A percentile compares a stretch with the other conserved stretches of the same genome.
Evolutionary conservation across 2,329 filamentous ascomycete species (phyloP).

Genomic region (Ophiostoma montium): DNA sequence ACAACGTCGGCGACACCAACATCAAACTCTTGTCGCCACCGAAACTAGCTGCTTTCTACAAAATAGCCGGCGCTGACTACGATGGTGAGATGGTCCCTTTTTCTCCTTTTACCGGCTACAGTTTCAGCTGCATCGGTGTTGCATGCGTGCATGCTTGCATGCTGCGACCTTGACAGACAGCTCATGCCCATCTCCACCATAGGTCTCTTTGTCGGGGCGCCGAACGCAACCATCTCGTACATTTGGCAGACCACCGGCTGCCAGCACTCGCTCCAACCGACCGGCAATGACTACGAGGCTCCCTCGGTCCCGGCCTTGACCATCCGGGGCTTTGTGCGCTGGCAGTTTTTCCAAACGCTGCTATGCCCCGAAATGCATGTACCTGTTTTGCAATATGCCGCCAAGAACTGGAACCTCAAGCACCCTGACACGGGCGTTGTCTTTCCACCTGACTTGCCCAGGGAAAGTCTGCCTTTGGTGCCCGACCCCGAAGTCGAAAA

Average conservation of each 20-base stretch:
- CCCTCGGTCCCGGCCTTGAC: conserved; percentile 70
- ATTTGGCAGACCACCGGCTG: conserved; percentile 89
- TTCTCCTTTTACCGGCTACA: neutral
- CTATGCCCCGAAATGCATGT: conserved; percentile 82
- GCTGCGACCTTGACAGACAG: too few relatives aligned
- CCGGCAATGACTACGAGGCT: conserved; percentile 54
- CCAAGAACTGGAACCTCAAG: conserved; percentile 60
- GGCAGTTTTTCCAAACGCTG: conserved; percentile 84
- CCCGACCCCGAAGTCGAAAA: conserved; percentile 68
- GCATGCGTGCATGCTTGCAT: too few relatives aligned
- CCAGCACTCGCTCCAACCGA: conserved; percentile 72
- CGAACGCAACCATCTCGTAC: conserved; percentile 64
- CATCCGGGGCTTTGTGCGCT: conserved; percentile 72
- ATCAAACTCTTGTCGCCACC: conserved; percentile 42
- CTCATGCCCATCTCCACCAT: conserved; percentile 41
- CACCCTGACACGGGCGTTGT: conserved; percentile 58
- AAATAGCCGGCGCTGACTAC: conserved; percentile 59
- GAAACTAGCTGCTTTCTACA: conserved; percentile 67
- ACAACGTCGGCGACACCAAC: conserved; percentile 43
- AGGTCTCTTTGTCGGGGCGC: conserved; percentile 66
- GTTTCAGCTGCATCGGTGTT: too few relatives aligned
- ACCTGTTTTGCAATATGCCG: conserved; percentile 66
- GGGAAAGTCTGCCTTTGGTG: conserved; percentile 51
- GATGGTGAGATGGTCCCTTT: neutral
- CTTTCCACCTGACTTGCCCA: conserved; percentile 47